A percentile compares a stretch with the other conserved stretches of the same genome.
Conservation (phyloP, 2,329 filamentous ascomycete species). For the Alternaria panax region DNA sequence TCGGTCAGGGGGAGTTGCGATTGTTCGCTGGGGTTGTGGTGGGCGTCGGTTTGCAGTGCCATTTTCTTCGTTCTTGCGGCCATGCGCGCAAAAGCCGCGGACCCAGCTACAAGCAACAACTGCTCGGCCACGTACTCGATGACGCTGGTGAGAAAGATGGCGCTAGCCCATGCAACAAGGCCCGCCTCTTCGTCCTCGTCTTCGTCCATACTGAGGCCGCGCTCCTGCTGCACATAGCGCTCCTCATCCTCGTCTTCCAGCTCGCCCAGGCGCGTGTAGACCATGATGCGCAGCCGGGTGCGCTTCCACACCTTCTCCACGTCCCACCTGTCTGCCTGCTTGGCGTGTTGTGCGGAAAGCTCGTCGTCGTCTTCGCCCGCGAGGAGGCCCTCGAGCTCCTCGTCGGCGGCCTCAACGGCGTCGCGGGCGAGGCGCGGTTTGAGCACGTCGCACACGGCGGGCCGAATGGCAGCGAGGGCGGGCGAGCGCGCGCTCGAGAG, state of each 20-base stretch:
- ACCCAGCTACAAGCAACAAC: constrained; percentile 83
- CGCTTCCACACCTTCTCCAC: constrained; percentile 94
- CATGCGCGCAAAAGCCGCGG: constrained; percentile 76
- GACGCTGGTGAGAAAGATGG: constrained; percentile 95
- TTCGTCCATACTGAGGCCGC: constrained; percentile 63
- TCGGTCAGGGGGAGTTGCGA: too few species aligned
- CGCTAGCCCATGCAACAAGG: constrained; percentile 83
- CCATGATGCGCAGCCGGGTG: constrained; percentile 93
- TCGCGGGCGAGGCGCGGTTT: constrained; percentile 89
- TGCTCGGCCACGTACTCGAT: constrained; percentile 94
- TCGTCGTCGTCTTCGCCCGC: constrained; percentile 71
- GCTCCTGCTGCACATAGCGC: constrained; percentile 80
- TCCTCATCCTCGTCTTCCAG: constrained; percentile 99
- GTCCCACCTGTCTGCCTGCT: constrained; percentile 72
- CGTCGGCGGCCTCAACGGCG: constrained; percentile 81
- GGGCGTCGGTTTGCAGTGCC: constrained; percentile 40
- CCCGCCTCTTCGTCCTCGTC: constrained; percentile 49
- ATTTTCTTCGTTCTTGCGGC: constrained; percentile 51
- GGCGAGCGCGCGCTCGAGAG: constrained; percentile 83
- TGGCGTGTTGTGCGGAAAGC: constrained; percentile 35
- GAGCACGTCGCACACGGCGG: constrained; percentile 84
- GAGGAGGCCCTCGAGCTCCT: constrained; percentile 87
- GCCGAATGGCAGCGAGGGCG: constrained; percentile 74
- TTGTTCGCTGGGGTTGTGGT: too few species aligned
- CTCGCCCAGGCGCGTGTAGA: constrained; percentile 94